These are phyloP conservation scores for Lanmaoa pseudosensibilis DNA, from an alignment of 768 basidiomycete genomes.

Conservation along the genomic window DNA sequence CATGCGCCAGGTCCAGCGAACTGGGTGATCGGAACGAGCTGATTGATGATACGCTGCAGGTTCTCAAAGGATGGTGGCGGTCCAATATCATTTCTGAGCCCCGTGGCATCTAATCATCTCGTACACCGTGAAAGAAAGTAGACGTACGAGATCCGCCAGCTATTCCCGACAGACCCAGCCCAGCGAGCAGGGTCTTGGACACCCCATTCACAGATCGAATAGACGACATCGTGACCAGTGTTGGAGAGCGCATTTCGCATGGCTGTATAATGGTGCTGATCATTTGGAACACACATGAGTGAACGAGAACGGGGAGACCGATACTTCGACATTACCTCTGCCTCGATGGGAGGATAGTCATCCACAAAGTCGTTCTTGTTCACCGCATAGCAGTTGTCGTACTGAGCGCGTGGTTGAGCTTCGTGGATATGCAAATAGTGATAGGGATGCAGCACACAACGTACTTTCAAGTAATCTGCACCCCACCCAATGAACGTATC, in stretches of 20 bases:
- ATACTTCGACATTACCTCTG: constrained; percentile 1
- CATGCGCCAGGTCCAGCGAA: constrained; percentile 48
- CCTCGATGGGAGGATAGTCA: neutral
- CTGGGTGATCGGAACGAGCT: constrained; percentile 45
- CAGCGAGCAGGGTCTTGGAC: constrained; percentile 55
- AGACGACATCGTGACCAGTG: constrained; percentile 23
- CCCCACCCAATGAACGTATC: constrained; percentile 6
- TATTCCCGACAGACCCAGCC: constrained; percentile 45
- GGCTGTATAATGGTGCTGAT: neutral
- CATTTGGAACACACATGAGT: neutral
- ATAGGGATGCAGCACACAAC: neutral
- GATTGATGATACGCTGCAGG: constrained; percentile 15
- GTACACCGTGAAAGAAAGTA: too few species aligned
- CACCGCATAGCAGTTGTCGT: constrained; percentile 15
- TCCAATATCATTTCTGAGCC: constrained; percentile 10
- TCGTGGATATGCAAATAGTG: neutral
- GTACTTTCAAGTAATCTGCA: constrained; percentile 15
- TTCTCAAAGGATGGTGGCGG: constrained; percentile 12
- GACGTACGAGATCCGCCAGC: constrained; percentile 48
- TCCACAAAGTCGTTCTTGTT: constrained; percentile 4
- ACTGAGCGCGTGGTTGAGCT: neutral
- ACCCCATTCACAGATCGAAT: constrained; percentile 53
- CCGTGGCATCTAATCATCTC: neutral
- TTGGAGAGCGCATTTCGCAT: too few species aligned
- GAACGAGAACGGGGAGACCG: neutral